phyloP scores from a whole-genome alignment of 1,139 yeast genomes.

The Protomyces pachydermus region DNA sequence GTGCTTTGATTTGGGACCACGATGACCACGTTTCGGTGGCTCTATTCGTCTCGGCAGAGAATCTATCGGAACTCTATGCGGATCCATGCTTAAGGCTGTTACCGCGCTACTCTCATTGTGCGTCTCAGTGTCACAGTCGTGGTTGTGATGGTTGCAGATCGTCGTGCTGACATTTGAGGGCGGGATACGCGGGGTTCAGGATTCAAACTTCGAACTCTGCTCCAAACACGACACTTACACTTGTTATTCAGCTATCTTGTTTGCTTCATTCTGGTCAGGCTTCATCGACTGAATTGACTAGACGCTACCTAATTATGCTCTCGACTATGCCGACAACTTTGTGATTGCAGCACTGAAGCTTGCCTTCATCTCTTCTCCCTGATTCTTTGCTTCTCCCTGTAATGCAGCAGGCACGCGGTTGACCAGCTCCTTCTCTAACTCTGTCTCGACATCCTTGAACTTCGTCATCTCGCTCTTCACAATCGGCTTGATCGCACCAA shows the following conservation, averaged over 20 bases:
- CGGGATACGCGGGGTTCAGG: too few species aligned
- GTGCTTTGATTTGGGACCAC: conserved; percentile 30
- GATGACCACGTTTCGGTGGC: conserved; percentile 9
- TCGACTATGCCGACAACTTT: background rate
- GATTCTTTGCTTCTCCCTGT: background rate
- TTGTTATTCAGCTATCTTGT: too few species aligned
- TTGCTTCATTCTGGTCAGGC: too few species aligned
- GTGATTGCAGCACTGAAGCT: background rate
- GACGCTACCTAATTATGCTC: too few species aligned
- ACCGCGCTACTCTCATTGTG: too few species aligned
- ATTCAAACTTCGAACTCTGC: too few species aligned
- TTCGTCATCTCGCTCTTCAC: conserved; percentile 8
- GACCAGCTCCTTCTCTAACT: background rate
- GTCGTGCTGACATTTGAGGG: too few species aligned
- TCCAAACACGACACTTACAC: too few species aligned
- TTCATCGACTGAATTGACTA: too few species aligned
- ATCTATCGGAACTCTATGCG: background rate
- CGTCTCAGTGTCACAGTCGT: too few species aligned
- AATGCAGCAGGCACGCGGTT: background rate
- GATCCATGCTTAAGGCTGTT: background rate
- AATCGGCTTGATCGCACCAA: conserved; percentile 7
- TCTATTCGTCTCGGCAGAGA: background rate
- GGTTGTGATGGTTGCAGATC: too few species aligned
- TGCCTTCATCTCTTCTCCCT: background rate
- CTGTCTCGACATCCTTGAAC: background rate